Conservation (phyloP, 1,284 basidiomycete genomes). For the Termitomyces sp. region DNA sequence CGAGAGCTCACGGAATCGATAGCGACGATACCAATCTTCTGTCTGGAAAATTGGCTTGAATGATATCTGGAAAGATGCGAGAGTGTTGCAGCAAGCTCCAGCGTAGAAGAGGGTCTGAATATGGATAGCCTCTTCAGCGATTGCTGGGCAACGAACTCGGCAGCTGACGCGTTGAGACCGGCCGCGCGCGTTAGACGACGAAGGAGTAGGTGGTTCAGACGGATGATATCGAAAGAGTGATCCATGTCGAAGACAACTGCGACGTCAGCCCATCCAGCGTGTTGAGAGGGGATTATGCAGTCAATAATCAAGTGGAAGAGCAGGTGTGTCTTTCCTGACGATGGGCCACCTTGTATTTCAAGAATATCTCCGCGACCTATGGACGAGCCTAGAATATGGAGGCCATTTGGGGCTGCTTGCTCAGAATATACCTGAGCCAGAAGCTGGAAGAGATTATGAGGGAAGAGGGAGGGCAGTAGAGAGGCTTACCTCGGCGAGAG, state of each 20-base stretch:
- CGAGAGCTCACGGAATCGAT: slow-evolving; percentile 75
- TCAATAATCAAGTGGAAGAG: slow-evolving; percentile 60
- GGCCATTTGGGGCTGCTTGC: slow-evolving; percentile 13
- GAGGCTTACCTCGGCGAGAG: slow-evolving; percentile 40
- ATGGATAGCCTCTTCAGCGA: slow-evolving; percentile 54
- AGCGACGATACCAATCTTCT: slow-evolving; percentile 57
- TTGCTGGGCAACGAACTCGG: slow-evolving; percentile 30
- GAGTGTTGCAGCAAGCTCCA: slow-evolving; percentile 64
- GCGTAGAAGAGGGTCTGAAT: slow-evolving; percentile 60
- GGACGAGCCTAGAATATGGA: slow-evolving; percentile 18
- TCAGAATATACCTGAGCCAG: slow-evolving; percentile 25
- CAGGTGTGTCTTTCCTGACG: slow-evolving; percentile 71
- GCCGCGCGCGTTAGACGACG: slow-evolving; percentile 20
- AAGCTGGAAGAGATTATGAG: slow-evolving; percentile 27
- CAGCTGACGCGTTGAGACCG: slow-evolving; percentile 15
- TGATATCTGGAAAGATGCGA: slow-evolving; percentile 55
- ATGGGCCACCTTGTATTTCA: slow-evolving; percentile 70
- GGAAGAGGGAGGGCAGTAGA: slow-evolving; percentile 23
- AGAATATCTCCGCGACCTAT: slow-evolving; percentile 51
- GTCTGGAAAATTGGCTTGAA: slow-evolving; percentile 37
- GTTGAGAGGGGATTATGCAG: slow-evolving; percentile 49
- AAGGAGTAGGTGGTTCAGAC: slow-evolving; percentile 48
- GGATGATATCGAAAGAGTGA: slow-evolving; percentile 30
- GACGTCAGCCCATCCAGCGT: slow-evolving; percentile 51
- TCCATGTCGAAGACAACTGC: slow-evolving; percentile 70